phyloP scores from a whole-genome alignment of 2,329 filamentous ascomycete genomes.

The Ophiocordyceps sinensis region DNA sequence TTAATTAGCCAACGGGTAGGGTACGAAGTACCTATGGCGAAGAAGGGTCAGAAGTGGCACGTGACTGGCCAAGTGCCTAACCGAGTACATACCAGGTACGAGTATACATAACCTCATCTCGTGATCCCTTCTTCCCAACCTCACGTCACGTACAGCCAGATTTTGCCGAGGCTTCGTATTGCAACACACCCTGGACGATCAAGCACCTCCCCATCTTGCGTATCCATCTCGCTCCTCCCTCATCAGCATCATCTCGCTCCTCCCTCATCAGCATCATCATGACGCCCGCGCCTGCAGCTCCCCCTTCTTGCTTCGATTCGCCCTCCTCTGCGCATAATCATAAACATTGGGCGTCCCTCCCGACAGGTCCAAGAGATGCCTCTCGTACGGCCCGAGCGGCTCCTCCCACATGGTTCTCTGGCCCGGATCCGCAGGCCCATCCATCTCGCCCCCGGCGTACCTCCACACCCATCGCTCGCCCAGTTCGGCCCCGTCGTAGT shows the following conservation, averaged over 20 bases:
- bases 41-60: no score
- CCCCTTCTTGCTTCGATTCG: slow-evolving; percentile 5
- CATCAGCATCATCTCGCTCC: not conserved
- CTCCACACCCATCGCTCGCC: slow-evolving; percentile 37
- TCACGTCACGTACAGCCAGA: no score
- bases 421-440: slow-evolving; percentile 24
- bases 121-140: no score
- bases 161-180: no score
- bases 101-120: no score
- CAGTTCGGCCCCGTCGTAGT: slow-evolving; percentile 9
- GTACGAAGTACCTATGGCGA: no score
- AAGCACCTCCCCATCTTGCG: no score
- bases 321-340: slow-evolving; percentile 21
- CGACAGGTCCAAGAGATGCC: slow-evolving; percentile 29
- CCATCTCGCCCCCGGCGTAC: slow-evolving; percentile 28
- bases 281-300: no score
- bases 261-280: not conserved
- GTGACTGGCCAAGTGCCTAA: no score
- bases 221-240: not conserved
- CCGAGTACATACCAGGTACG: no score
- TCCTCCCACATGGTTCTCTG: slow-evolving; percentile 35
- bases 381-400: slow-evolving; percentile 36
- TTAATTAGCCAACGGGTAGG: no score
- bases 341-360: slow-evolving; percentile 28
- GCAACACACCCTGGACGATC: no score